These are phyloP conservation scores for Wickerhamiella lipophila DNA, from an alignment of 805 yeast species.

Conservation along the genomic window DNA sequence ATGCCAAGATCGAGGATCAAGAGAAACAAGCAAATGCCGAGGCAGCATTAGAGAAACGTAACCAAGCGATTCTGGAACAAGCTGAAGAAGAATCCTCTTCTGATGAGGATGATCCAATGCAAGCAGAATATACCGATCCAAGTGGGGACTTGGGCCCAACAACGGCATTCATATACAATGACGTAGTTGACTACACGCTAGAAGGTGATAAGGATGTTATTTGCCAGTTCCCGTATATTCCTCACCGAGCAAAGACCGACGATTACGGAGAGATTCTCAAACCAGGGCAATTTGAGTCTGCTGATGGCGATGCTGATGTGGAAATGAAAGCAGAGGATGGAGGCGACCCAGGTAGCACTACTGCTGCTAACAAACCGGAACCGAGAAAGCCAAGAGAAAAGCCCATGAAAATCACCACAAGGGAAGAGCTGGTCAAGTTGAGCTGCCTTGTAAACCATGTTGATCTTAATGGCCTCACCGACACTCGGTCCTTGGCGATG, in stretches of 20 bases:
- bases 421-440: conserved; percentile 33
- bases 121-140: neutral
- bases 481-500: conserved; percentile 64
- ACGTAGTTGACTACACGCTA: conserved; percentile 26
- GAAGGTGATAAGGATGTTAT: conserved; percentile 32
- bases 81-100: conserved; percentile 22
- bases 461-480: conserved; percentile 76
- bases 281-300: conserved; percentile 29
- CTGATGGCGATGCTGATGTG: conserved; percentile 8
- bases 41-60: conserved; percentile 29
- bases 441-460: conserved; percentile 63
- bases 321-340: conserved; percentile 23
- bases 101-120: conserved; percentile 22
- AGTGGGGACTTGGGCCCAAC: neutral
- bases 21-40: conserved; percentile 22
- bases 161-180: neutral
- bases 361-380: neutral
- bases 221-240: conserved; percentile 69
- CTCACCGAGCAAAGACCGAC: conserved; percentile 50
- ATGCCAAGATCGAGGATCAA: conserved; percentile 18
- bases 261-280: conserved; percentile 79
- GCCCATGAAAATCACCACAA: conserved; percentile 38
- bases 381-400: neutral
- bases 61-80: conserved; percentile 29
- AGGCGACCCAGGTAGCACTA: conserved; percentile 20